These are phyloP conservation scores for Cordyceps pruinosa DNA, from an alignment of 2,329 filamentous ascomycete species.

Conservation along the genomic window DNA sequence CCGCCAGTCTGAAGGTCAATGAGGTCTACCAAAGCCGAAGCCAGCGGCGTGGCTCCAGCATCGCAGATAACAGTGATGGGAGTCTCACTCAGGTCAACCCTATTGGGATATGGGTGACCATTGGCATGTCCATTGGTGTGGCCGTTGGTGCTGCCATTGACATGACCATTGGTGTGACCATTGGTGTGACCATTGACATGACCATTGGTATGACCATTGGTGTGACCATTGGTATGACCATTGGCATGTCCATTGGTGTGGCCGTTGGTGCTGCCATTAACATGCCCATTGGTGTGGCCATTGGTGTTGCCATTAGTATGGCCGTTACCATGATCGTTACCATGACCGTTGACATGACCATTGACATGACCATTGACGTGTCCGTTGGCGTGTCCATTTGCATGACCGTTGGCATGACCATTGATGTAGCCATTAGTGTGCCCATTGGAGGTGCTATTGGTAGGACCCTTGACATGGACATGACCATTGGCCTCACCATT, in stretches of 20 bases:
- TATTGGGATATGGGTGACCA: not conserved
- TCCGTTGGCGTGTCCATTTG: constrained; percentile 1
- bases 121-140: not conserved
- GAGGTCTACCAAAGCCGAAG: constrained; percentile 16
- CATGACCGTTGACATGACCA: not conserved
- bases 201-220: not conserved
- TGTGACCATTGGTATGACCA: not conserved
- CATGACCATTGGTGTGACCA: not conserved
- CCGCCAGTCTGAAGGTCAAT: constrained; percentile 20
- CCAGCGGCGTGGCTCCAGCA: constrained; percentile 16
- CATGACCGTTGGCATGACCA: not conserved
- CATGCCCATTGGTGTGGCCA: not conserved
- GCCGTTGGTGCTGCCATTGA: not conserved
- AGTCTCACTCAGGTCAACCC: constrained; percentile 13
- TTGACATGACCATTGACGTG: not conserved
- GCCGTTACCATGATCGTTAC: not conserved
- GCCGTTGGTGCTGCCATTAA: not conserved
- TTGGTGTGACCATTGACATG: not conserved
- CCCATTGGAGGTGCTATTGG: constrained; percentile 1
- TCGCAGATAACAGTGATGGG: constrained; percentile 22
- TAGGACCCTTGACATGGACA: not conserved
- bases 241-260: not conserved
- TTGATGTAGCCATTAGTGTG: constrained; percentile 2
- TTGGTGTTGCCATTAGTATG: not conserved
- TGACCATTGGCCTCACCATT: constrained; percentile 6